Base-by-base conservation (phyloP, 2,329 filamentous ascomycete genomes). In the Aplosporella prunicola region DNA sequence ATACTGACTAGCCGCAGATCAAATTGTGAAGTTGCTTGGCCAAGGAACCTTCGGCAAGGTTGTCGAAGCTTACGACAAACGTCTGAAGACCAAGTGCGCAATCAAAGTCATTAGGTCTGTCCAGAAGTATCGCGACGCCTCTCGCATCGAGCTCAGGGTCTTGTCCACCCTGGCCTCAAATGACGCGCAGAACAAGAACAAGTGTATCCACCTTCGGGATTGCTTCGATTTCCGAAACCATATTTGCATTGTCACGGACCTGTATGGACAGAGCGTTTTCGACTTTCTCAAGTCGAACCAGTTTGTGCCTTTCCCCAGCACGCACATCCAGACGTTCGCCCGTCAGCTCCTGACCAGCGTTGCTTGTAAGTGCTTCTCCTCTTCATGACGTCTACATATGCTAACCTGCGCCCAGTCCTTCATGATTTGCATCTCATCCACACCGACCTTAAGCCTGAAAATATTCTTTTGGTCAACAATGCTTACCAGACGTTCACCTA, bases 41-140 rank as follows among this genome's bases (percentile, higher is more conserved):
- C 91, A 98, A 63, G 91, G 91, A 45, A 98, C 91, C 0, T 98
- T 98, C 57, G 91, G 91, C 55, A 98, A 98, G 61, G 91, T 98
- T 11, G 91, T 98, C 13, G 82, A 95, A 60, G 91, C 91, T 35
- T 80, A 76, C 49, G 91, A 98, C 57, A 76, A 76, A 43, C 74
- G 75, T 51, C 79, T 78, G 45, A 80, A 80, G 43, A 73, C 72
- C 48, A 85, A 88, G 57, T 93, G 93, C 48, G 91, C 91, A 22
- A 86, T 98, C 61, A 98, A 98, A 62, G 93, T 98, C 59, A 96
- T 98, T 47, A 81, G 91, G 49, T 95, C 91, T 1, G 91, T 98
- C 9, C 91, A 94, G 55, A 98, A 98, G 59, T 98, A 98, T 56
- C 81, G 91, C 31, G 91, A 98, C 63, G 91, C 91, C 23, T 93